These are phyloP conservation scores for Jasminum sambac DNA, from an alignment of 257 asterid genomes.

Conservation along the genomic window DNA sequence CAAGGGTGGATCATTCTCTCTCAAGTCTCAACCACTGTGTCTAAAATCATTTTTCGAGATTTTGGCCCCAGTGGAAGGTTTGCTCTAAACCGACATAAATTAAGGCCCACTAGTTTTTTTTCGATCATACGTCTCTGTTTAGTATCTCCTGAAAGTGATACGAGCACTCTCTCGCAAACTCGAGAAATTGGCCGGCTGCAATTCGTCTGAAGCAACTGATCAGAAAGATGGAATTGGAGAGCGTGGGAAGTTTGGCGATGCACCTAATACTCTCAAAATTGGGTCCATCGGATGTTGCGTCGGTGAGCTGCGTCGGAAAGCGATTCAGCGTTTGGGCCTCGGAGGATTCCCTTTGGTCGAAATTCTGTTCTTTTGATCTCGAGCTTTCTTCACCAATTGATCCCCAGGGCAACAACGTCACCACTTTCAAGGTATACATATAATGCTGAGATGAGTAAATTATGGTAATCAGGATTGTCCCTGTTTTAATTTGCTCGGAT, in stretches of 20 bases:
- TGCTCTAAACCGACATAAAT: no score
- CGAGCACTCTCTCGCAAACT: neutral
- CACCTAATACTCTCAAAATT: slow-evolving; percentile 66
- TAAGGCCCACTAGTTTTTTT: no score
- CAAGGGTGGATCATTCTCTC: no score
- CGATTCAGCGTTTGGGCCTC: slow-evolving; percentile 64
- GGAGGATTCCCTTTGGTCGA: slow-evolving; percentile 78
- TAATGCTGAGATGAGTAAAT: neutral
- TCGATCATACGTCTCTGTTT: neutral
- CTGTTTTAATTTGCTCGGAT: neutral
- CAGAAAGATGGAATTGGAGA: slow-evolving; percentile 57
- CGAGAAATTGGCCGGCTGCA: neutral
- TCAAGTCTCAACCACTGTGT: no score
- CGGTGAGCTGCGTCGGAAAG: slow-evolving; percentile 60
- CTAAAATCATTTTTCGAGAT: no score
- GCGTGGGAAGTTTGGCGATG: slow-evolving; percentile 67
- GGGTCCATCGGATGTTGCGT: slow-evolving; percentile 56
- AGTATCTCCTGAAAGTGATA: neutral
- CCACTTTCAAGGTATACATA: slow-evolving; percentile 66
- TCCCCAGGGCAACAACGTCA: slow-evolving; percentile 52
- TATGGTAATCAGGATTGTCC: neutral
- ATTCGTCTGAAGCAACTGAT: neutral
- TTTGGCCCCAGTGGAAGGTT: no score
- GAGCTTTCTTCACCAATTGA: slow-evolving; percentile 61
- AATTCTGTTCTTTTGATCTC: slow-evolving; percentile 64